Base-by-base conservation (phyloP, 345 rosid genomes). In the Microcos paniculata region DNA sequence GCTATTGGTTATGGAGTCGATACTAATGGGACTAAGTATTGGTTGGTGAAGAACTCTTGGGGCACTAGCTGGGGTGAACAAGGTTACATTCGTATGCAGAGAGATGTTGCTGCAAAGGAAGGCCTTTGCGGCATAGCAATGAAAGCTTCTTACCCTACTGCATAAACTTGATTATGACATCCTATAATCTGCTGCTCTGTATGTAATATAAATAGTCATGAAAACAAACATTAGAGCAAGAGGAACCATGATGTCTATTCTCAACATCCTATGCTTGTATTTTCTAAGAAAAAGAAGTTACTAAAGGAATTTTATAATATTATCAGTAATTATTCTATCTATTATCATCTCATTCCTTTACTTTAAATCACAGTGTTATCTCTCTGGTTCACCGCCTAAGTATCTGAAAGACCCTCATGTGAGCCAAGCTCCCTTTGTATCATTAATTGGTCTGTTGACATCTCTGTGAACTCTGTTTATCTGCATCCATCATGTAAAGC, bases 31-130 rank as follows among this genome's bases (percentile, higher is more conserved):
- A 46, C 57, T 8, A 49, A 69, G 58, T 26, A 69, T 48, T 49
- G 73, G 73, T 24, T 69, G 14, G 24, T 69, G 58, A 69, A 69
- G 23, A 69, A 69, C 33, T 69, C 73, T 5, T 69, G 73, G 73
- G 73, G 58, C 7, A 3, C 16, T 28, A 33, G 24, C 10, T 48
- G 59, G 73, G 58, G 72, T 6, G 53, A 45, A 55, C 23, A 46
- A 10, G 72, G 72, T 11, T 69, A 69, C 15, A 28, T 69, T 1
- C 30, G 9, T 42, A 69, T 48, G 31, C 30, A 38, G 31, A 42
- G 70, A 43, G 52, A 13, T n/a, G 28, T 66, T 66, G 51, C 6
- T 4, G 58, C 58, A 26, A 49, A 49, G 33, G 42, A 69, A 49
- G 73, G 73, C 16, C 42, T 69, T 19, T 69, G 73, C 16, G 73